Conservation (phyloP, 106 monocot genomes). For the Agapanthus africanus region DNA sequence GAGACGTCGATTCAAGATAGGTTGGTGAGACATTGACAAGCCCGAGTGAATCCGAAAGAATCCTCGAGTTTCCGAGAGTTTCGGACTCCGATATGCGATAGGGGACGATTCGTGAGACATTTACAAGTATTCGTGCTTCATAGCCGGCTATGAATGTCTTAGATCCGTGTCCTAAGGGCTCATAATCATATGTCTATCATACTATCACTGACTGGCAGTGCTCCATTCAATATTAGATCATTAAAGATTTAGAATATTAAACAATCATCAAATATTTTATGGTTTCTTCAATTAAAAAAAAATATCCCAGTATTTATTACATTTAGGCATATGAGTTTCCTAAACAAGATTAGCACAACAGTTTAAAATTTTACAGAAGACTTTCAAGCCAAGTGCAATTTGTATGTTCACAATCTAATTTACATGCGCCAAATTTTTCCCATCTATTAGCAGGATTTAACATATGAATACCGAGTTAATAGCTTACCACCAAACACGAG, state of each 20-base stretch:
- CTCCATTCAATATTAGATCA: background rate
- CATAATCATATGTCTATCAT: background rate
- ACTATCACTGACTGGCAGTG: background rate
- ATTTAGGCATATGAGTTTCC: background rate
- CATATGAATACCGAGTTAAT: constrained; percentile 1
- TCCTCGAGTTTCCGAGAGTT: too few species aligned
- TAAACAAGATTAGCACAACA: background rate
- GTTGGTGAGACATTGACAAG: too few species aligned
- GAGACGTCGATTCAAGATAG: too few species aligned
- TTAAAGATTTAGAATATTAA: background rate
- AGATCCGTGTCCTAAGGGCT: background rate
- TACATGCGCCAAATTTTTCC: background rate
- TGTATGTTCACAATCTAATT: background rate
- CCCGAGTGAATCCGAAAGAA: too few species aligned
- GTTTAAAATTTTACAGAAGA: background rate
- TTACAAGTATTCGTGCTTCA: too few species aligned
- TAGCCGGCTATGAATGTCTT: too few species aligned
- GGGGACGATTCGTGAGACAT: too few species aligned
- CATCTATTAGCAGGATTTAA: background rate
- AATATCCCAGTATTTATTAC: background rate
- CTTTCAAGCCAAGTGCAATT: background rate
- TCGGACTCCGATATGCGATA: too few species aligned
- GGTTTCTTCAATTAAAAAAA: background rate
- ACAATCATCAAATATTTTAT: background rate
- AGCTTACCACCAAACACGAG: constrained; percentile 98